Percentiles rank a stretch among this genome's conserved stretches.
These are phyloP conservation scores for Bipolaris bicolor DNA, from an alignment of 2,329 filamentous ascomycete genomes.

Conservation along the genomic window DNA sequence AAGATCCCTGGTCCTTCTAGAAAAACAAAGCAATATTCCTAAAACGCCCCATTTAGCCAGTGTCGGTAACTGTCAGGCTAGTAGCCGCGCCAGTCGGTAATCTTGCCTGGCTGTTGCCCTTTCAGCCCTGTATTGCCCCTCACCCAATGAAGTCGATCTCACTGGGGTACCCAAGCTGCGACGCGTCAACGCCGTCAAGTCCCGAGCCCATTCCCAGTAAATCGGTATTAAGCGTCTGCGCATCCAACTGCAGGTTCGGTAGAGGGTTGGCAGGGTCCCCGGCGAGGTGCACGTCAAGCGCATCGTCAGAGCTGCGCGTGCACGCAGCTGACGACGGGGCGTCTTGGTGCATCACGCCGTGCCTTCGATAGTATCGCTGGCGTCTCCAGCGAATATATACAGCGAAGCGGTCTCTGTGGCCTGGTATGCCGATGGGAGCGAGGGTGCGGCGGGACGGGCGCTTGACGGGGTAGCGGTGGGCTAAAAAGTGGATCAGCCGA, in stretches of 20 bases:
- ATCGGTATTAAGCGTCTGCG: slow-evolving; percentile 1
- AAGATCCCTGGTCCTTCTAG: not conserved
- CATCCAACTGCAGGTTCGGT: not conserved
- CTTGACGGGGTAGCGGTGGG: slow-evolving; percentile 8
- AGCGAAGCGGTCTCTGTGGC: slow-evolving; percentile 29
- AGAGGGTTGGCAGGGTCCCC: not conserved
- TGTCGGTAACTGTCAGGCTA: not conserved
- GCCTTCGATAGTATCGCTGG: slow-evolving; percentile 18
- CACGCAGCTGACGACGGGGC: slow-evolving; percentile 81
- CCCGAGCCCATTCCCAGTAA: slow-evolving; percentile 7
- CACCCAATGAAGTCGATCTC: slow-evolving; percentile 18
- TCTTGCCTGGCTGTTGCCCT: not conserved
- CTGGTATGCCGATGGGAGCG: slow-evolving; percentile 27
- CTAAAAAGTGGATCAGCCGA: slow-evolving; percentile 10
- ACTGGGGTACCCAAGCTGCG: not conserved
- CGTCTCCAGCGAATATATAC: slow-evolving; percentile 32
- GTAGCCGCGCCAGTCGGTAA: not conserved
- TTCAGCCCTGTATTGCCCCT: not conserved
- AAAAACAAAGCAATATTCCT: not conserved
- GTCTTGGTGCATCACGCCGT: not conserved
- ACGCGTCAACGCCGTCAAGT: slow-evolving; percentile 6
- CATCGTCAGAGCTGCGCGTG: slow-evolving; percentile 63
- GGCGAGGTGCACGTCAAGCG: not conserved
- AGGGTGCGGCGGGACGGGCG: slow-evolving; percentile 23
- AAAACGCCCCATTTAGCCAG: not conserved